Evolutionary conservation across 306 rosid genomes (phyloP).

Genomic region (Vigna reflexopilosa): DNA sequence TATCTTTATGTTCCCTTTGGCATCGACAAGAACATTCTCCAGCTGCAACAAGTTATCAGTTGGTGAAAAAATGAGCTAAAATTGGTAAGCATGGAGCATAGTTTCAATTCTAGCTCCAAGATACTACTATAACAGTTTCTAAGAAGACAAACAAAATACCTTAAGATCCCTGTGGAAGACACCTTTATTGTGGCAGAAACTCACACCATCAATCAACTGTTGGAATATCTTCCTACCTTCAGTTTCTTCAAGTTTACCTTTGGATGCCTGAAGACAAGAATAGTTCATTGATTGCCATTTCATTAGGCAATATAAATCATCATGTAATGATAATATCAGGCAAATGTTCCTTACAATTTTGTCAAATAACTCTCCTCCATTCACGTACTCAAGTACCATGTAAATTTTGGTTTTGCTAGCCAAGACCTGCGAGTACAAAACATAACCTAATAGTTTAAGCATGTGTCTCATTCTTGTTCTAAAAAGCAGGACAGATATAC

Average conservation of each 20-base stretch:
- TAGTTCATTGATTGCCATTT: slow-evolving; percentile 22
- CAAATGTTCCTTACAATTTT: slow-evolving; percentile 65
- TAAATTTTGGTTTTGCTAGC: slow-evolving; percentile 93
- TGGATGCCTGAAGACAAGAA: slow-evolving; percentile 54
- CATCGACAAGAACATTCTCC: slow-evolving; percentile 83
- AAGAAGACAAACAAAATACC: slow-evolving; percentile 50
- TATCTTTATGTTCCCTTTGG: slow-evolving; percentile 75
- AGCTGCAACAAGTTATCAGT: slow-evolving; percentile 58
- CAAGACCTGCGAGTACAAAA: slow-evolving; percentile 66
- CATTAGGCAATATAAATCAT: not conserved
- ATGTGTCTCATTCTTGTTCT: too few species aligned
- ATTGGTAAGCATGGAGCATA: not conserved
- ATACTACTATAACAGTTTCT: not conserved
- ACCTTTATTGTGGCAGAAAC: slow-evolving; percentile 84
- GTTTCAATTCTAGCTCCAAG: not conserved
- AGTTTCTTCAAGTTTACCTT: slow-evolving; percentile 71
- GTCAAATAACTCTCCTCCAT: slow-evolving; percentile 85
- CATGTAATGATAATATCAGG: slow-evolving; percentile 9
- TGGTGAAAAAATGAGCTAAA: not conserved
- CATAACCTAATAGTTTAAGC: not conserved
- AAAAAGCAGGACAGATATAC: too few species aligned
- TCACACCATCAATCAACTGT: slow-evolving; percentile 82
- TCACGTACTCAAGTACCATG: slow-evolving; percentile 86
- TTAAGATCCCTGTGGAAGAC: slow-evolving; percentile 95
- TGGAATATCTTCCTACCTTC: slow-evolving; percentile 82